Base-by-base conservation (phyloP, 768 basidiomycete species). In the Xanthoconium stramineum region DNA sequence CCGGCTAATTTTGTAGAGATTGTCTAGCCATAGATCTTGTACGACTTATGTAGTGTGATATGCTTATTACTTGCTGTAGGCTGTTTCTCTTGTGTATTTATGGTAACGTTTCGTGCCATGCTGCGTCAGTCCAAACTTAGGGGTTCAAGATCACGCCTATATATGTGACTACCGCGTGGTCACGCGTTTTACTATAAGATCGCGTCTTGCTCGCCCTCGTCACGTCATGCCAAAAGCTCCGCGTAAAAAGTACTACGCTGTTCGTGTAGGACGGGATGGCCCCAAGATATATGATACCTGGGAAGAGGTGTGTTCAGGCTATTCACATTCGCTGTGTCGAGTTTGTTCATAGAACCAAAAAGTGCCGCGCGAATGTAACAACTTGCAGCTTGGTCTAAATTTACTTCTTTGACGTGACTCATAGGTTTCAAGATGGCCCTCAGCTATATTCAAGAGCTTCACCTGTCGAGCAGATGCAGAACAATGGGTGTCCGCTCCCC, bases 1-100 rank as follows among this genome's bases (percentile, higher is more conserved):
- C 90, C 90, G 35, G 90, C 90, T 15, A 91, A 91, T 68, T 90
- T 89, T 63, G 87, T 91, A n/a, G 87, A 90, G 66, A 70, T 90
- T 54, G 72, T 78, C 29, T 80, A 66, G 57, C 15, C 12, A 13
- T n/a, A n/a, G n/a, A n/a, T 53, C 20, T 14, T 35, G 19, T 39
- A 19, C 40, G 3, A 11, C 32, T 50, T 14, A 13, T 49, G 47
- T 50, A 47, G 42, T 37, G 15, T 56, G 46, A 40, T 50, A 24
- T 56, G 24, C 24, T 47, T 47, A 28, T 37, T 24, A 24, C 4
- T 24, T 24, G 4, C 24, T 24, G 24, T 24, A 24, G 24, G 42
- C 14, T 59, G 51, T 56, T 44, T 55, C 8, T 40, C 5, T 38
- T 44, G 42, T 54, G 37, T 55, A 35, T 54, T 36, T 13, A n/a